Evolutionary conservation across 257 asterid species (phyloP).

Genomic region (Solanum ossicruentum): DNA sequence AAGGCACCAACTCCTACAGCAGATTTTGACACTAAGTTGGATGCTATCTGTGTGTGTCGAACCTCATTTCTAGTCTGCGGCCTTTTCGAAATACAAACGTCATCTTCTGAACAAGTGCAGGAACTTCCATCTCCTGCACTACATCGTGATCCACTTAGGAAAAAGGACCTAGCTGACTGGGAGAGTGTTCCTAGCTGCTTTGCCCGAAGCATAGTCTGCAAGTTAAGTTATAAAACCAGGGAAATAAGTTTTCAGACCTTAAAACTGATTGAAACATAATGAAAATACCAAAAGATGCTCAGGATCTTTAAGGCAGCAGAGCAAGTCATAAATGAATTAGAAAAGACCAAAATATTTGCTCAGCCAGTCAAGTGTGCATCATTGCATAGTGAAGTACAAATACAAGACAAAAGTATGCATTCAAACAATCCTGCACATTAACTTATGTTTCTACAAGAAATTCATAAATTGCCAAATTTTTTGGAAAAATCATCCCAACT

Average conservation of each 20-base stretch:
- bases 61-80: slow-evolving; percentile 30
- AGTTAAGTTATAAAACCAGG: neutral
- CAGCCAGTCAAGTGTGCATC: neutral
- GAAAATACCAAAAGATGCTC: neutral
- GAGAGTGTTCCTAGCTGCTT: slow-evolving; percentile 81
- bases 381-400: neutral
- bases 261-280: neutral
- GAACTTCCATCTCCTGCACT: slow-evolving; percentile 70
- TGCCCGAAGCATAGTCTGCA: slow-evolving; percentile 78
- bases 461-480: neutral
- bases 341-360: neutral
- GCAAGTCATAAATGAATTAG: neutral
- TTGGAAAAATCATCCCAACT: neutral
- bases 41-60: slow-evolving; percentile 24
- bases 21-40: slow-evolving; percentile 32
- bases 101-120: slow-evolving; percentile 76
- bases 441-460: neutral
- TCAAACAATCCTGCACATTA: neutral
- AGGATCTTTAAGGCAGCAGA: neutral
- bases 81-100: slow-evolving; percentile 45
- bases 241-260: neutral
- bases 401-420: neutral
- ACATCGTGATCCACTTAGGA: slow-evolving; percentile 68
- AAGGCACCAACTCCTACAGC: slow-evolving; percentile 33
- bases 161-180: slow-evolving; percentile 72